Evolutionary conservation across 2,329 filamentous ascomycete genomes (phyloP), one percentile per base, ranked within the genome.

Genomic region (Aaosphaeria arxii): DNA sequence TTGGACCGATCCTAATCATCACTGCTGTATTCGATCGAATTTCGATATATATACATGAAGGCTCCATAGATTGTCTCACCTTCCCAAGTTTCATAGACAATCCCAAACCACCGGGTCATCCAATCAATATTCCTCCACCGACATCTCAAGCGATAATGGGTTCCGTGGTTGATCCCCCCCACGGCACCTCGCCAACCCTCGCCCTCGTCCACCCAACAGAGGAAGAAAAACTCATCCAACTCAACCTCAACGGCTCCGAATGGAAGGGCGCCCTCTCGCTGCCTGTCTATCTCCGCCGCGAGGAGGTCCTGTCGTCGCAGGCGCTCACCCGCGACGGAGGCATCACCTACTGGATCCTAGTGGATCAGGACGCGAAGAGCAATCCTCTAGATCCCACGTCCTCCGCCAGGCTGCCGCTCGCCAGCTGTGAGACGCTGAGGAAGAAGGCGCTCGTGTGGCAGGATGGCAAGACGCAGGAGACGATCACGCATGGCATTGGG

Each of bases 401-500:
- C 40, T 67, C 50, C 51, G 53, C 57, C 4, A 63, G 79, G 44
- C 71, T 69, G 6, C 70, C 83, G 17, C 69, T 85, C 5, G 77
- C 78, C 41, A 80, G 80, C 41, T 86, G 83, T 61, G 83, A 86
- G 61, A 80, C 78, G 1, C 72, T 76, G 52, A 69, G 69, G 40
- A 79, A 78, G 63, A 72, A 67, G 44, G 76, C 75, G 2, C 54
- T 78, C 1, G 66, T 77, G 2, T 72, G 73, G 50, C 66, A 63
- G 4, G 54, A 75, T 43, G 80, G 79, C 30, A 62, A 71, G 78
- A 11, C 67, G 11, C 66, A 74, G 47, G 83, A 89, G 41, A 81
- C 79, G 2, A 73, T 83, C 7, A 82, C 83, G 11, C 86, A 95
- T 70, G 90, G 87, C 5, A 80, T 95, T 48, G 88, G 85, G 11